These are phyloP conservation scores for Exobasidium cylindrosporum DNA, from an alignment of 1,284 basidiomycete species.

Conservation along the genomic window DNA sequence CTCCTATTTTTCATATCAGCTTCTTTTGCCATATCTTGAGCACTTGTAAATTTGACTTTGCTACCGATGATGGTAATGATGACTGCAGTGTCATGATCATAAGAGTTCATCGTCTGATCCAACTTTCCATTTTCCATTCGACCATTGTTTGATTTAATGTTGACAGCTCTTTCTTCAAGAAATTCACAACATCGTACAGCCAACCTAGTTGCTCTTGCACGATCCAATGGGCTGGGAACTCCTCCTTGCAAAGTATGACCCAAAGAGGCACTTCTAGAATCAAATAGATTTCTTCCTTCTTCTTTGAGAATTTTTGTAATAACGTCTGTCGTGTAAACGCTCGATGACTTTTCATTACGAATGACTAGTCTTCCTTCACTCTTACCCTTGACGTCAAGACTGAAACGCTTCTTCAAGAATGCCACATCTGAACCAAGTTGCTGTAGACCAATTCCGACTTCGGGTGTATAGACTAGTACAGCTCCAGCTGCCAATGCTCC, in stretches of 20 bases:
- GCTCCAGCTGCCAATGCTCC: conserved; percentile 93
- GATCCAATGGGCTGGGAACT: conserved; percentile 88
- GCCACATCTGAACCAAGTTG: conserved; percentile 79
- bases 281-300: conserved; percentile 86
- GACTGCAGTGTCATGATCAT: conserved; percentile 66
- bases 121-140: conserved; percentile 18
- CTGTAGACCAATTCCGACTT: conserved; percentile 79
- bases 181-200: conserved; percentile 90
- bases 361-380: conserved; percentile 89
- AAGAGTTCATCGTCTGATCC: conserved; percentile 27
- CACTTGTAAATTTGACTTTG: conserved; percentile 74
- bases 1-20: conserved; percentile 87
- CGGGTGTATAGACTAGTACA: conserved; percentile 88
- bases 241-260: conserved; percentile 96
- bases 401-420: conserved; percentile 82
- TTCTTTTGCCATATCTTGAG: conserved; percentile 75
- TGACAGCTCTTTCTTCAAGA: conserved; percentile 64
- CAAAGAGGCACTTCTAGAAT: conserved; percentile 85
- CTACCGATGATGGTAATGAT: conserved; percentile 87
- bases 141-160: conserved; percentile 49
- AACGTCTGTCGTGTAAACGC: conserved; percentile 85
- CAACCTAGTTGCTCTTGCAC: conserved; percentile 82
- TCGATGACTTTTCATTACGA: conserved; percentile 75
- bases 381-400: conserved; percentile 80
- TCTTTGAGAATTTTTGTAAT: conserved; percentile 92